Conservation (phyloP, 495 filamentous ascomycete genomes). For the Penicillium lagena region DNA sequence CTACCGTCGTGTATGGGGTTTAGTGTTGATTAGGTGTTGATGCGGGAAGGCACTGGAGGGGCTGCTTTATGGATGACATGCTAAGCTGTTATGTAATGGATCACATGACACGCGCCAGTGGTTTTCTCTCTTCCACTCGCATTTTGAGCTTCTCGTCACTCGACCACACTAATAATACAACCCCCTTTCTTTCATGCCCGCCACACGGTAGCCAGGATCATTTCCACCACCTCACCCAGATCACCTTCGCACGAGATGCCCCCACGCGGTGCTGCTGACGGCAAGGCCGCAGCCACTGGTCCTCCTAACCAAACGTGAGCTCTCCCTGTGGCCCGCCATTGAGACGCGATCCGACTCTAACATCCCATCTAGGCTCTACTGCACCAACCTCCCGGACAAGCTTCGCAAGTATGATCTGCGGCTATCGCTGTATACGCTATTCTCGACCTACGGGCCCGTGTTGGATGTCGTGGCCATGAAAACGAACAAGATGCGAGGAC, state of each 20-base stretch:
- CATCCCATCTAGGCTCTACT: conserved; percentile 61
- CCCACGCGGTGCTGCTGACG: conserved; percentile 29
- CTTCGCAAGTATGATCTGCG: conserved; percentile 79
- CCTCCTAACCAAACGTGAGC: conserved; percentile 71
- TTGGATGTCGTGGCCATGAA: conserved; percentile 90
- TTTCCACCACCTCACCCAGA: neutral
- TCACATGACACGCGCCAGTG: conserved; percentile 18
- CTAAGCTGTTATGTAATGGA: conserved; percentile 19
- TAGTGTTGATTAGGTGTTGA: no score
- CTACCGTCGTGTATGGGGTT: conserved; percentile 67
- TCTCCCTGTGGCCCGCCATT: conserved; percentile 6
- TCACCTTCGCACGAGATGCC: conserved; percentile 37
- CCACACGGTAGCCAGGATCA: neutral
- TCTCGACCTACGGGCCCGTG: conserved; percentile 87
- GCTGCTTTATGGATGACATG: conserved; percentile 1
- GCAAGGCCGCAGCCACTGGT: conserved; percentile 25
- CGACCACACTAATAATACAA: neutral
- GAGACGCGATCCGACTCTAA: conserved; percentile 14
- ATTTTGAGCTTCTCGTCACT: neutral
- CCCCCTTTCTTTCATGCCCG: neutral
- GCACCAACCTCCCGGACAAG: conserved; percentile 79
- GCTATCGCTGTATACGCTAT: conserved; percentile 82
- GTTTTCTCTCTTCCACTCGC: neutral
- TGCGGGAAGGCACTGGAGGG: no score
- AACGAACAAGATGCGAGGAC: conserved; percentile 85